Base-by-base conservation (phyloP, 441 rosid species). In the Pelargonium exstipulatum region DNA sequence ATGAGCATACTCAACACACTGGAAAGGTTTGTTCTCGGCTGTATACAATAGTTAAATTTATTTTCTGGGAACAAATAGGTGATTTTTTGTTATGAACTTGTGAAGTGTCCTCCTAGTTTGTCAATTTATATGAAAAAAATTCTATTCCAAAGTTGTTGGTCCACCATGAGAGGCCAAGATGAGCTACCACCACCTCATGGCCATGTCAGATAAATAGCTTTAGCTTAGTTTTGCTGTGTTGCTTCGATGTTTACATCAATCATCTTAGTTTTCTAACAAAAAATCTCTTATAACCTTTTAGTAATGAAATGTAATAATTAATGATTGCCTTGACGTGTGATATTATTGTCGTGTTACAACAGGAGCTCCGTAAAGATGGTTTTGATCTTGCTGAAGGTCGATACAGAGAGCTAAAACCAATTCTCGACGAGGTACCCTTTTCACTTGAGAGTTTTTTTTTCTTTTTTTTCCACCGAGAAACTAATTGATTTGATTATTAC, bases 361-460 rank as follows among this genome's bases (percentile, higher is more conserved):
- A 94, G 97, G 99, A 94, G 84, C 90, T 94, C 71, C 90, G 96
- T 2, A 94, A 84, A 78, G 99, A 94, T 80, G 97, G 99, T 35
- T 94, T 94, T 76, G 97, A 91, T 81, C 96, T 94, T 22, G 99
- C 99, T 13, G 90, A 91, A 71, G 81, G 85, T 76, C 90, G 96
- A 45, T 91, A 88, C 76, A 78, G 82, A 73, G 99, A 94, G 79
- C 96, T 94, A 63, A 91, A 94, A 79, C 97, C 97, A 43, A 78
- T 94, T 83, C 90, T 94, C 12, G 96, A 94, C 57, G 99, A 94
- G 96, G 97, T 94, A 66, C 74, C 58, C 71, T 9, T 68, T 24
- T 26, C 64, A 60, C 67, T 32, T 45, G 65, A 42, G 14, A 67
- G 26, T 29, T 58, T 29, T 20, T 37, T 9, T 20, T 37, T 9